These are phyloP conservation scores for Hypoxylon sp. DNA, from an alignment of 2,329 filamentous ascomycete species.

Conservation along the genomic window DNA sequence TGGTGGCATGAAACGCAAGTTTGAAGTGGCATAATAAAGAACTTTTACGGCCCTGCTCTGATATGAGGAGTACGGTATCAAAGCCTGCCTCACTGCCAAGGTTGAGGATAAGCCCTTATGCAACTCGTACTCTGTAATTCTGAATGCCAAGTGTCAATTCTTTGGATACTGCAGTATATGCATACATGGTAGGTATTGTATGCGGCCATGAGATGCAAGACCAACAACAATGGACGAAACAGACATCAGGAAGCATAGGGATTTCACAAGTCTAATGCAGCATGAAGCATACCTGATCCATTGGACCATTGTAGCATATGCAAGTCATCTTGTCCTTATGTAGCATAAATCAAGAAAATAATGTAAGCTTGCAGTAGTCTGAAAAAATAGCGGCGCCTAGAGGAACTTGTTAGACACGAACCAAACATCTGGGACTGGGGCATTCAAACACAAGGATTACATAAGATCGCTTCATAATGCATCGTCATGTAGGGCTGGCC, in stretches of 20 bases:
- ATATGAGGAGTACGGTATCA: no score
- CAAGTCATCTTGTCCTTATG: conserved; percentile 15
- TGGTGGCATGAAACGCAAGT: no score
- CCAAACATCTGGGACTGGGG: conserved; percentile 28
- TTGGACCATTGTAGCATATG: conserved; percentile 12
- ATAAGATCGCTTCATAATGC: conserved; percentile 14
- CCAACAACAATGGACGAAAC: no score
- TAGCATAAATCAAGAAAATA: conserved; percentile 30
- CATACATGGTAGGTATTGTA: no score
- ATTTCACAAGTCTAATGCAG: conserved; percentile 3
- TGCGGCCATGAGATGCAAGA: no score
- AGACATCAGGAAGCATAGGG: no score
- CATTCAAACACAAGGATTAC: conserved; percentile 21
- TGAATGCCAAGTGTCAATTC: no score
- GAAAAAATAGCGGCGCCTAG: conserved; percentile 25
- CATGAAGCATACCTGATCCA: conserved; percentile 11
- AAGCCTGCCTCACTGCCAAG: conserved; percentile 5
- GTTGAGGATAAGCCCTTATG: conserved; percentile 25
- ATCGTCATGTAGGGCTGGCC: conserved; percentile 26
- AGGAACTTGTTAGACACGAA: conserved; percentile 28
- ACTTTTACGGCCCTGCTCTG: no score
- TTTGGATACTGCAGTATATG: no score
- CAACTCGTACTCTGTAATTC: conserved; percentile 20
- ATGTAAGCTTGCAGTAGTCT: conserved; percentile 35
- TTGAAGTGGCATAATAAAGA: no score